These are phyloP conservation scores for Dendrocalamus latiflorus DNA, from an alignment of 202 grass and related monocot species.

Conservation along the genomic window DNA sequence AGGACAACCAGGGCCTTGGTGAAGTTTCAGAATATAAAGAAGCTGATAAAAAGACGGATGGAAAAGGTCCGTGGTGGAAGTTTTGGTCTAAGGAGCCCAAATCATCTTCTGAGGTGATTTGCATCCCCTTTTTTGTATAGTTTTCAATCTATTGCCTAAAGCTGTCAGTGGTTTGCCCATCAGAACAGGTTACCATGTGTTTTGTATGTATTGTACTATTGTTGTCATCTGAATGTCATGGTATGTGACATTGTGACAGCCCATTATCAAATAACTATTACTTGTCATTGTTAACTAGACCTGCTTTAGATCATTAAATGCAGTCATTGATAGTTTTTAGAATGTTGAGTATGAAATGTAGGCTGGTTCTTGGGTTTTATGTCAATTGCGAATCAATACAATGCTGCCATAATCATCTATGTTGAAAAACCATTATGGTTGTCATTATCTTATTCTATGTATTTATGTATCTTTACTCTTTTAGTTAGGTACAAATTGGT, in stretches of 20 bases:
- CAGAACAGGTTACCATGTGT: not conserved
- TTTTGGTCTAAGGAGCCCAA: slow-evolving; percentile 67
- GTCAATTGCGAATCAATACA: not conserved
- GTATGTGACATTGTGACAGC: not conserved
- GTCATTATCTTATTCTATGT: too few species aligned
- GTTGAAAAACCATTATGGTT: not conserved
- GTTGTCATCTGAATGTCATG: slow-evolving; percentile 4
- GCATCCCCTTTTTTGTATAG: not conserved
- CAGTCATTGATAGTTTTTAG: not conserved
- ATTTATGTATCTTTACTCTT: not conserved
- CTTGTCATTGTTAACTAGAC: not conserved
- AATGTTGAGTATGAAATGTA: not conserved
- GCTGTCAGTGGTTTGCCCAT: not conserved
- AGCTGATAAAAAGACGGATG: slow-evolving; percentile 24
- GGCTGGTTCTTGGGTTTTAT: not conserved
- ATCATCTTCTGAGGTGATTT: slow-evolving; percentile 52
- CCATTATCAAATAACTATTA: not conserved
- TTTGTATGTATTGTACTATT: not conserved
- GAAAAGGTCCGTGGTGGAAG: slow-evolving; percentile 73
- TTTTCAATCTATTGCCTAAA: not conserved
- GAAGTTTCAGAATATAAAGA: slow-evolving; percentile 40
- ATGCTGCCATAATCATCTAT: not conserved
- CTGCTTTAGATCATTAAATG: not conserved
- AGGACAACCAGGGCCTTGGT: slow-evolving; percentile 28
- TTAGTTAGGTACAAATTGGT: too few species aligned